phyloP scores from a whole-genome alignment of 2,329 filamentous ascomycete species.

The Grosmannia clavigera region DNA sequence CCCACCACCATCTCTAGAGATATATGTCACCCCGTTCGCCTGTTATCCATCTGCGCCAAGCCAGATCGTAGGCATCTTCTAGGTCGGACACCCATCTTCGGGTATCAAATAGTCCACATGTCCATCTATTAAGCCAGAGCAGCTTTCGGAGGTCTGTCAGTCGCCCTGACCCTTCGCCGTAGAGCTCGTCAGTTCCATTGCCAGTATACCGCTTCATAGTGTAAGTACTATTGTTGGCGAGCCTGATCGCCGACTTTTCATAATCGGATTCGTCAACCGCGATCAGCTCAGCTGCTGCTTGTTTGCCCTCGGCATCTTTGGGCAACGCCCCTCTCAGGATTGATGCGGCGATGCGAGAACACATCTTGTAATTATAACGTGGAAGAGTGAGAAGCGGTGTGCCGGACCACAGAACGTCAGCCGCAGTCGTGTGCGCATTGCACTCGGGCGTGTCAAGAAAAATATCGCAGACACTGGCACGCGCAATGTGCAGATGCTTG shows the following conservation, averaged over 20 bases:
- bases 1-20: constrained; percentile 27
- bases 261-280: constrained; percentile 70
- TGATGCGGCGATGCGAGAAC: constrained; percentile 91
- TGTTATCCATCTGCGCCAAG: constrained; percentile 78
- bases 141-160: constrained; percentile 68
- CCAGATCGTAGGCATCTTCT: constrained; percentile 76
- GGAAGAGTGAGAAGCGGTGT: constrained; percentile 85
- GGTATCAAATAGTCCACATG: constrained; percentile 82
- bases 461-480: constrained; percentile 82
- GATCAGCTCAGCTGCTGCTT: constrained; percentile 63
- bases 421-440: constrained; percentile 94
- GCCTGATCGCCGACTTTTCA: constrained; percentile 59
- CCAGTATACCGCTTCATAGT: constrained; percentile 8
- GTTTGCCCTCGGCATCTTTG: constrained; percentile 50
- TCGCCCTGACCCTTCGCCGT: constrained; percentile 50
- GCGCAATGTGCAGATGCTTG: constrained; percentile 85
- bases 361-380: constrained; percentile 96
- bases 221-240: constrained; percentile 56
- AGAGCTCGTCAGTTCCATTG: constrained; percentile 21
- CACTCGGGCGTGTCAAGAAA: constrained; percentile 97
- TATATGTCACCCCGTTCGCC: constrained; percentile 91
- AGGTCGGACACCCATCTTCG: constrained; percentile 81
- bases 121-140: constrained; percentile 74
- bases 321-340: constrained; percentile 86
- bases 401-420: constrained; percentile 91